Evolutionary conservation across 169 alveolate genomes (phyloP), one percentile per base, ranked within the genome.

Genomic region (Cryptosporidium viatorum): DNA sequence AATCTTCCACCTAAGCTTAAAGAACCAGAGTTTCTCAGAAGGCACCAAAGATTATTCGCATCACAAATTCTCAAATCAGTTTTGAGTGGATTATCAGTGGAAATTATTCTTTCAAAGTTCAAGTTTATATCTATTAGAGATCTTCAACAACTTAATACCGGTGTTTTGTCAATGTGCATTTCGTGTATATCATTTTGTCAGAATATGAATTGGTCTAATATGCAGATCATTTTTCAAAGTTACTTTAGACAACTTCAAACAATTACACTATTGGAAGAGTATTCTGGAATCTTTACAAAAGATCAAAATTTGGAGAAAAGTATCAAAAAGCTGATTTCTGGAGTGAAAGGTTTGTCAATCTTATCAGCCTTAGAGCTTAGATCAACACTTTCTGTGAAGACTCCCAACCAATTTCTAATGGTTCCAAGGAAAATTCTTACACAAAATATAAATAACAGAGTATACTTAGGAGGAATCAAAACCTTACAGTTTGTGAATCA

Each of bases 31-130:
- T 51, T 51, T 16, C 26, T 62, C 12, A 67, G 59, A 65, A 59
- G 89, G 41, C 70, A 80, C 12, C 89, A 80, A 50, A 59, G 89
- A 62, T 39, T 80, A 7, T 62, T 59, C n/a, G 89, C 89, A 10
- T 60, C 80, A 10, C 52, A 14, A 26, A 62, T 80, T 43, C 33
- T 80, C 1, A 41, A 31, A 48, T 48, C 74, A 8, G 37, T 80
- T 26, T 62, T 80, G 18, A 10, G 9, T 26, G 75, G 75, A 35
- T 23, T 26, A 31, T 21, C 89, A 10, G 26, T 29, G 45, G 75
- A 80, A 35, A 21, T 39, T 12, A 80, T 80, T 43, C n/a, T 59
- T 12, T 62, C 73, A 21, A 41, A 29, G 43, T 80, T 60, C 33
- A 59, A 80, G 68, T 59, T 6, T 9, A 18, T 80, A 14, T 59